Evolutionary conservation across 805 yeast genomes (phyloP), one percentile per base, ranked within the genome.

Genomic region (Kregervanrija delftensis): DNA sequence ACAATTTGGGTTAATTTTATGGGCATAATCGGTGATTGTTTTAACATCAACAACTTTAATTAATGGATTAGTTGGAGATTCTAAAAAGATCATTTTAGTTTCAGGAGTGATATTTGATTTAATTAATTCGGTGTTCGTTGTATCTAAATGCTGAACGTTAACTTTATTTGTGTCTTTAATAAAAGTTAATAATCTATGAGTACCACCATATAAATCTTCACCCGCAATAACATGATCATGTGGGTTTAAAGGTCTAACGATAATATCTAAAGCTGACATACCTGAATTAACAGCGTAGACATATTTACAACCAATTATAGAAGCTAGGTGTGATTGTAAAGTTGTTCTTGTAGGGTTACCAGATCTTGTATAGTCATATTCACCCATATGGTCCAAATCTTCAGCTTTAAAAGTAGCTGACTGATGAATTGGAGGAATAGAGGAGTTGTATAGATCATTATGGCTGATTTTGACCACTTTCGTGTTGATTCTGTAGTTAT

Each of bases 201-300:
- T 83, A 32, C 98, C 98, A 43, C 98, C 98, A 60, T 90, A 90
- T 50, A 90, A 74, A 60, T 90, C 98, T 61, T 86, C 93, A 43
- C 98, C 98, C 5, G 96, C 96, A 53, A 90, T 77, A 32, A 90
- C 90, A 62, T 86, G 88, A 60, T 86, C 95, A n/a, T 90, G 89
- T 1, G 96, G 91, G 43, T 64, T 68, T 49, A 89, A 71, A 38
- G 95, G 74, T 35, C 86, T 74, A 46, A 90, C 83, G 30, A 88
- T 90, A 3, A 49, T 43, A 60, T 91, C 97, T 50, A 87, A 69
- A 45, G 95, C 89, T 2, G 95, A 83, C 98, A 90, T 90, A 22
- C 98, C 98, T 40, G 89, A 79, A 40, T 89, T 79, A 10, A 89
- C 95, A 4, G 95, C 96, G 56, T 76, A 83, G 1, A 87, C 80